These are phyloP conservation scores for Copromyces sp. DNA, from an alignment of 495 filamentous ascomycete species.

Conservation along the genomic window DNA sequence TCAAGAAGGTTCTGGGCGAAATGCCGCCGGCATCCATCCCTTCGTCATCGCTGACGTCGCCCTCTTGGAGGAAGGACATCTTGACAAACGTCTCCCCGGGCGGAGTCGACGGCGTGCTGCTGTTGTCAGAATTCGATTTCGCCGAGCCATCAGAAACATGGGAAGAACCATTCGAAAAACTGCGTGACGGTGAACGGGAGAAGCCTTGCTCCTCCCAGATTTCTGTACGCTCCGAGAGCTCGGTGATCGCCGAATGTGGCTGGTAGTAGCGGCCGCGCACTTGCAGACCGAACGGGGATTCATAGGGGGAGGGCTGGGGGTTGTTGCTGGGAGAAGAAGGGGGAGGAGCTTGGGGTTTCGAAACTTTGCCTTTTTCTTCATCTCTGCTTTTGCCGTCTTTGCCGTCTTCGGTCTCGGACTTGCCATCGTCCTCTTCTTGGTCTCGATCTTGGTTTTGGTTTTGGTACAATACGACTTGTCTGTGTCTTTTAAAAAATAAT, in stretches of 20 bases:
- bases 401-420: neutral
- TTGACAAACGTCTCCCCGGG: neutral
- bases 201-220: neutral
- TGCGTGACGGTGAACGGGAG: neutral
- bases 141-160: neutral
- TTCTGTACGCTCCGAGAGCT: neutral
- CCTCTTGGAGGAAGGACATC: neutral
- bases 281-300: neutral
- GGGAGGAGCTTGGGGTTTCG: neutral
- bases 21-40: neutral
- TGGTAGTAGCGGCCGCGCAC: neutral
- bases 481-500: neutral
- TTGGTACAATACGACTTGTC: neutral
- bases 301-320: neutral
- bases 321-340: neutral
- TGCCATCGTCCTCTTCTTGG: neutral
- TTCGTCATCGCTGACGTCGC: neutral
- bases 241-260: neutral
- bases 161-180: neutral
- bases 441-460: neutral
- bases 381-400: neutral
- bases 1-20: neutral
- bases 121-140: neutral
- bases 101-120: neutral
- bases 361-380: neutral